Evolutionary conservation across 805 yeast genomes (phyloP), one percentile per base, ranked within the genome.

Genomic region (Danielia oregonensis): DNA sequence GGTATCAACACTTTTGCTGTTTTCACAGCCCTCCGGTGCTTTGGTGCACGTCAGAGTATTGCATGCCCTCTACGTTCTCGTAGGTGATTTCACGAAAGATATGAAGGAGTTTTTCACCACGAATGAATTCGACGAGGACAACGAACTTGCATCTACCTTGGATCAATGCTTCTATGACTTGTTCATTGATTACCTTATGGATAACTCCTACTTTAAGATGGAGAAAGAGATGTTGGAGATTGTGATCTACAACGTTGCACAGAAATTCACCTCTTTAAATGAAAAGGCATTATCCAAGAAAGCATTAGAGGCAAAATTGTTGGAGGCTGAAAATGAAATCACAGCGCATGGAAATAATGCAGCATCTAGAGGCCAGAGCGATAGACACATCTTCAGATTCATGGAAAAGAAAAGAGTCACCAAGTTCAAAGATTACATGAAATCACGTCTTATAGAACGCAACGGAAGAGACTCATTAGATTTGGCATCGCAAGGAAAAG

Each of bases 31-130:
- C 2, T 63, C 75, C 5, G 76, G 86, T 16, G 68, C 78, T 2
- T 61, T 88, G 33, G 82, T 95, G 0, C 86, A 82, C 52, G 78
- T 88, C 2, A 72, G 97, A 49, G 71, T 82, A 1, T 59, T 91
- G 22, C 85, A 86, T 57, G 67, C 79, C 2, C 63, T 83, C n/a
- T 82, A 78, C 51, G 68, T 72, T 0, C 60, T 74, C 24, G 65
- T 83, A 7, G 74, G 77, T 10, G 74, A 70, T 30, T 74, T 83
- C 46, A 78, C 85, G 1, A 76, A 74, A 36, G 79, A 77, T 37
- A 63, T 89, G 44, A 80, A 82, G 48, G 78, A 74, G 6, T 79
- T 76, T 43, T 70, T 86, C 36, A 47, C 55, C 6, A 59, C 68
- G 16, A 67, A 70, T 35, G 72, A 68, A 3, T 54, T 74, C 10